phyloP scores from a whole-genome alignment of 1,139 yeast species.

The Schizosaccharomyces versatilis region DNA sequence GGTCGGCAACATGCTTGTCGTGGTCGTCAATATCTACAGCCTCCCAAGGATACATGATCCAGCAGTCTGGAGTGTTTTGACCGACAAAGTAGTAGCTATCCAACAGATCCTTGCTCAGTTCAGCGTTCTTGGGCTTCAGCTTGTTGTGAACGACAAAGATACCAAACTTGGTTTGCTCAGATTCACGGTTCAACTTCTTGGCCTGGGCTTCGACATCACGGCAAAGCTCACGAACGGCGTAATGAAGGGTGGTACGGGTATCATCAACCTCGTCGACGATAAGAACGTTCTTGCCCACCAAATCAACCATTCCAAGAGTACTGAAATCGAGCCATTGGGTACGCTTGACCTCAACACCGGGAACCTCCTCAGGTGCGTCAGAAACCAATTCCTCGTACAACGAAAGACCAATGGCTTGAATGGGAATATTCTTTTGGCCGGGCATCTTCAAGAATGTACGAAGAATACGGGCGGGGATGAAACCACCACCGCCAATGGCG shows the following conservation, averaged over 20 bases:
- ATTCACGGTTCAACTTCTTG: constrained; percentile 27
- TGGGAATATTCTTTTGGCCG: constrained; percentile 72
- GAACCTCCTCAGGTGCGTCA: constrained; percentile 28
- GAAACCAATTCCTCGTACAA: constrained; percentile 47
- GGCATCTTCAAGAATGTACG: constrained; percentile 73
- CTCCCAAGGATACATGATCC: constrained; percentile 99
- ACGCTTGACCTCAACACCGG: constrained; percentile 71
- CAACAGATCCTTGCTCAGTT: constrained; percentile 36
- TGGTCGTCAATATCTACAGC: not conserved
- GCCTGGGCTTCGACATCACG: constrained; percentile 54
- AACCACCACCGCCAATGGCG: constrained; percentile 72
- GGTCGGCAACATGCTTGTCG: not conserved
- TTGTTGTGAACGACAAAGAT: constrained; percentile 88
- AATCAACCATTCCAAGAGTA: constrained; percentile 31
- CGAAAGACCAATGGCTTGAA: constrained; percentile 82
- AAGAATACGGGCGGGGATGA: constrained; percentile 86
- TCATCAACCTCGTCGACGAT: constrained; percentile 92
- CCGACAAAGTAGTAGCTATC: constrained; percentile 72
- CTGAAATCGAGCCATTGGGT: constrained; percentile 89
- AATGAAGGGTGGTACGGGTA: constrained; percentile 82
- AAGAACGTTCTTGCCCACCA: constrained; percentile 60
- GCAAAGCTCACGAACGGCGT: constrained; percentile 67
- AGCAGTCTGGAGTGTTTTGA: constrained; percentile 67
- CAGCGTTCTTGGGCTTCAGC: constrained; percentile 67
- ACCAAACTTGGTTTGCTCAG: constrained; percentile 50